These are phyloP conservation scores for Candida neerlandica DNA, from an alignment of 1,139 yeast genomes.

Conservation along the genomic window DNA sequence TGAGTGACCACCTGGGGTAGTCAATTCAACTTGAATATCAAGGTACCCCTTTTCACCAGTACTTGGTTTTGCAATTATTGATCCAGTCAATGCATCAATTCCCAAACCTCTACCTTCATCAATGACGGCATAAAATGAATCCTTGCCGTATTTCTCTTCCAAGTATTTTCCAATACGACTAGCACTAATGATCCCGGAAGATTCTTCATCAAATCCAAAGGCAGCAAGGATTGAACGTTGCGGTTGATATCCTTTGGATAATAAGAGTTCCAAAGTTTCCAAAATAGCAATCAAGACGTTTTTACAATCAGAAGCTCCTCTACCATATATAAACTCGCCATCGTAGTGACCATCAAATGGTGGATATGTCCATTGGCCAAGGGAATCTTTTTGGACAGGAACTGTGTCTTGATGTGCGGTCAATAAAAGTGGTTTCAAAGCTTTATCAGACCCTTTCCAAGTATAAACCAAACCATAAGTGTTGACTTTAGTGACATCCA, in stretches of 20 bases:
- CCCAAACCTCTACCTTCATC: constrained; percentile 48
- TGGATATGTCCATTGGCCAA: constrained; percentile 63
- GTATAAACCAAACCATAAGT: constrained; percentile 66
- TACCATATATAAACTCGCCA: constrained; percentile 48
- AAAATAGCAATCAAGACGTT: constrained; percentile 41
- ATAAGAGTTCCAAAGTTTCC: constrained; percentile 42
- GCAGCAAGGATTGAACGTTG: constrained; percentile 41
- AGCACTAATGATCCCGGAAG: constrained; percentile 38
- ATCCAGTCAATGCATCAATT: constrained; percentile 29
- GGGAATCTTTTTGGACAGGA: constrained; percentile 65
- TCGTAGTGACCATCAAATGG: constrained; percentile 75
- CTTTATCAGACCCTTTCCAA: constrained; percentile 59
- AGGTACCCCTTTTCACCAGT: constrained; percentile 47
- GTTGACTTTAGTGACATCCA: constrained; percentile 60
- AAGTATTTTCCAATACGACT: constrained; percentile 27
- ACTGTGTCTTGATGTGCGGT: constrained; percentile 86
- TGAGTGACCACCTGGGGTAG: constrained; percentile 50
- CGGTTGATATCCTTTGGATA: constrained; percentile 32
- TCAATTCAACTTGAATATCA: constrained; percentile 35
- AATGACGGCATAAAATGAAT: constrained; percentile 41
- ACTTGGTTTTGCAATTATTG: constrained; percentile 39
- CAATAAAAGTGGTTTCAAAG: constrained; percentile 64
- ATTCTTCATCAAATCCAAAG: constrained; percentile 51
- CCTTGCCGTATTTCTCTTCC: constrained; percentile 33
- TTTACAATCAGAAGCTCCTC: constrained; percentile 48